Conservation (phyloP, 2,329 filamentous ascomycete species). For the Nakataea oryzae region DNA sequence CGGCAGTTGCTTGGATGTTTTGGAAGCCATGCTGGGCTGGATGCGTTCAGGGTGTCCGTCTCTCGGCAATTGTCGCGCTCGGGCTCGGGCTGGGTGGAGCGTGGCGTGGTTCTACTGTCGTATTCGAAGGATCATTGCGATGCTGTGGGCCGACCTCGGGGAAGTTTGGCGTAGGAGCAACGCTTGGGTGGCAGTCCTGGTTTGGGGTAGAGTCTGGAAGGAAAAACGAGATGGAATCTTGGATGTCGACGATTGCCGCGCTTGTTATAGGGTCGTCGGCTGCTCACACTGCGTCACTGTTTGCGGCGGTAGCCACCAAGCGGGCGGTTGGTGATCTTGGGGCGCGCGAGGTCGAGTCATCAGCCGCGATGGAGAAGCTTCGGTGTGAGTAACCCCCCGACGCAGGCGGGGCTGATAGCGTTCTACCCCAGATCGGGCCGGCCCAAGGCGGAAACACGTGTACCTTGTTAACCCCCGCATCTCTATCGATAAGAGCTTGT, state of each 20-base stretch:
- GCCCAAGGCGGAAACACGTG: neutral
- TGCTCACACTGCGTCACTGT: neutral
- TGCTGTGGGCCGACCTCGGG: neutral
- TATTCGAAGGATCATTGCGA: slow-evolving; percentile 20
- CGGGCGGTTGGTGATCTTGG: neutral
- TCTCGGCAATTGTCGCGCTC: neutral
- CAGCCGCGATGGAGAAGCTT: neutral
- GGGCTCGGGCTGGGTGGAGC: neutral
- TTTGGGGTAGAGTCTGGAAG: neutral
- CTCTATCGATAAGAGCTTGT: slow-evolving; percentile 4
- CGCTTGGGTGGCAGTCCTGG: no score
- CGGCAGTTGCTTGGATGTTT: slow-evolving; percentile 49
- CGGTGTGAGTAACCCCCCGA: neutral
- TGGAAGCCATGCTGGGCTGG: slow-evolving; percentile 38
- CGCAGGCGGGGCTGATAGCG: neutral
- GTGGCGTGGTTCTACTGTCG: slow-evolving; percentile 6
- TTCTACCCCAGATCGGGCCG: neutral
- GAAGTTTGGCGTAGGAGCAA: neutral
- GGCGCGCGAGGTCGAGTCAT: neutral
- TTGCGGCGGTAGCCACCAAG: neutral
- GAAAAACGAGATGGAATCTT: neutral
- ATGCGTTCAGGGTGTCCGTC: neutral
- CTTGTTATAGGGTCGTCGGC: neutral
- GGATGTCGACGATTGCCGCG: neutral
- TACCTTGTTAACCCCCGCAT: neutral